Percentiles rank a stretch among this genome's conserved stretches.
These are phyloP conservation scores for Lentinula sp. DNA, from an alignment of 768 basidiomycete species.

Conservation along the genomic window DNA sequence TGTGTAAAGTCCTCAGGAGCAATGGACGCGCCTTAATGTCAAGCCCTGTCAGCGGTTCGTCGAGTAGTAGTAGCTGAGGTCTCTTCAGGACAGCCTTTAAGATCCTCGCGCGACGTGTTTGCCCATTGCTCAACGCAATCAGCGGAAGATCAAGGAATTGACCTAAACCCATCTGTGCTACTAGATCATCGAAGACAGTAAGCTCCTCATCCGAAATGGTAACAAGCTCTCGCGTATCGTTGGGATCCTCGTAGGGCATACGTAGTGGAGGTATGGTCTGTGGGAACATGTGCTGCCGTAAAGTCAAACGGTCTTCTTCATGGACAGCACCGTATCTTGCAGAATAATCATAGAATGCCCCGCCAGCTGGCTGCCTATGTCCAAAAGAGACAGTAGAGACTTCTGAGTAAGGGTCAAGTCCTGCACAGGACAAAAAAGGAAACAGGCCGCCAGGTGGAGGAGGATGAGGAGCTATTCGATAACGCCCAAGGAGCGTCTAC, in stretches of 20 bases:
- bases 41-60: slow-evolving; percentile 87
- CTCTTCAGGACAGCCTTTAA: slow-evolving; percentile 64
- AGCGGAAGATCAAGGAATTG: slow-evolving; percentile 75
- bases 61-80: slow-evolving; percentile 77
- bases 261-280: slow-evolving; percentile 31
- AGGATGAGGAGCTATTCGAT: slow-evolving; percentile 59
- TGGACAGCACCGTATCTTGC: slow-evolving; percentile 86
- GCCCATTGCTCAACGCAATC: slow-evolving; percentile 85
- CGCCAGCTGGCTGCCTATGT: slow-evolving; percentile 50
- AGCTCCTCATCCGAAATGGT: slow-evolving; percentile 15
- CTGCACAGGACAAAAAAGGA: slow-evolving; percentile 51
- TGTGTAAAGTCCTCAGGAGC: slow-evolving; percentile 49
- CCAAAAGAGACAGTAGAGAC: slow-evolving; percentile 63
- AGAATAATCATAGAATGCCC: slow-evolving; percentile 88
- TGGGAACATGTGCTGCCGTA: slow-evolving; percentile 64
- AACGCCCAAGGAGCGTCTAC: slow-evolving; percentile 65
- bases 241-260: slow-evolving; percentile 15
- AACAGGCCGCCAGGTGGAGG: slow-evolving; percentile 67
- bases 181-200: slow-evolving; percentile 45
- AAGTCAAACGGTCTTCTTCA: slow-evolving; percentile 77
- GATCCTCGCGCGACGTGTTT: slow-evolving; percentile 83
- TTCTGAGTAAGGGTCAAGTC: slow-evolving; percentile 40
- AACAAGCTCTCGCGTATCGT: slow-evolving; percentile 12
- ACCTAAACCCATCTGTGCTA: slow-evolving; percentile 48
- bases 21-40: slow-evolving; percentile 55